Conservation (phyloP, 139 green algal species). For the Astrephomene gubernaculifera region DNA sequence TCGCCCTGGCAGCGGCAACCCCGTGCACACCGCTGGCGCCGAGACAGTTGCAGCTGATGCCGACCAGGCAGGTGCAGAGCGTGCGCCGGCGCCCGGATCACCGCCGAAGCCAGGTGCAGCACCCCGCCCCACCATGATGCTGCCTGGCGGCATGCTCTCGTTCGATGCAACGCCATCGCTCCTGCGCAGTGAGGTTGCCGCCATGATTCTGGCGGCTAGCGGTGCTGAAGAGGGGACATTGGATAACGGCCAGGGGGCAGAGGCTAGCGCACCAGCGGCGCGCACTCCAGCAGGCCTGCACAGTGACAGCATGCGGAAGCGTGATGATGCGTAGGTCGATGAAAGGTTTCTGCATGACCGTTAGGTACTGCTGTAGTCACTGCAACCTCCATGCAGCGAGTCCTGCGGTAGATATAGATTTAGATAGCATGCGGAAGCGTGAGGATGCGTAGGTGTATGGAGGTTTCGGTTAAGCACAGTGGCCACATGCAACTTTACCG, state of each 20-base stretch:
- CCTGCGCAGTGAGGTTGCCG: slow-evolving; percentile 22
- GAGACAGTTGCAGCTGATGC: neutral
- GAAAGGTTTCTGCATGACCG: too few relatives aligned
- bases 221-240: neutral
- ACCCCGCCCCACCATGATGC: neutral
- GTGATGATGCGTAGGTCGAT: neutral
- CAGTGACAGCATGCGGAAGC: slow-evolving; percentile 21
- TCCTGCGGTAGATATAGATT: too few relatives aligned
- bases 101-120: neutral
- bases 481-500: too few relatives aligned
- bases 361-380: too few relatives aligned
- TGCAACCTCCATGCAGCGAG: too few relatives aligned
- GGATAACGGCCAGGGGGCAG: too few relatives aligned
- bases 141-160: slow-evolving; percentile 5
- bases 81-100: too few relatives aligned
- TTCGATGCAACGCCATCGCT: slow-evolving; percentile 20
- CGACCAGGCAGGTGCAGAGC: too few relatives aligned
- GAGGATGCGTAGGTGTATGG: neutral
- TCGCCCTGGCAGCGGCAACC: neutral
- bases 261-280: neutral
- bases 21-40: neutral
- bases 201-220: neutral
- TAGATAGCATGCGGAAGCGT: slow-evolving; percentile 8
- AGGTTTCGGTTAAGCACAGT: too few relatives aligned
- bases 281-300: slow-evolving; percentile 16